Base-by-base conservation (phyloP, 108 stramenopile species). In the Nitzschia sp. region DNA sequence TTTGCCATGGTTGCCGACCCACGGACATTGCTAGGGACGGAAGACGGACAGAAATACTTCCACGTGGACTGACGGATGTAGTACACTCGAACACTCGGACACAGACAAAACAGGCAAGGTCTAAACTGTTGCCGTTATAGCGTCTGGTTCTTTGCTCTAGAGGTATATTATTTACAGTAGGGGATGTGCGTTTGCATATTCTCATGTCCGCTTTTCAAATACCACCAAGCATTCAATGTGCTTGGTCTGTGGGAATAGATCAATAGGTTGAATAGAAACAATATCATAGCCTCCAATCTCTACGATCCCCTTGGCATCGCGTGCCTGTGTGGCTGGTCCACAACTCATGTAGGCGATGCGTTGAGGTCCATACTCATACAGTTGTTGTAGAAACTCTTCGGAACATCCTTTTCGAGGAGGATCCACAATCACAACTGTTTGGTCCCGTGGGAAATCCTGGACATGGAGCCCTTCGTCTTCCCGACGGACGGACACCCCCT, bases 151-250 rank as follows among this genome's bases (percentile, higher is more conserved):
- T n/a, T n/a, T n/a, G n/a, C n/a, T n/a, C n/a, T n/a, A n/a, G n/a
- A n/a, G n/a, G n/a, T n/a, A n/a, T n/a, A n/a, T n/a, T n/a, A n/a
- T n/a, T n/a, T n/a, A n/a, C n/a, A n/a, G n/a, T n/a, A n/a, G n/a
- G n/a, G n/a, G n/a, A n/a, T n/a, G n/a, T n/a, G n/a, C n/a, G n/a
- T n/a, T n/a, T n/a, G n/a, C n/a, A n/a, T n/a, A n/a, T n/a, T n/a
- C n/a, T n/a, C n/a, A n/a, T n/a, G 14, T 48, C 22, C 43, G 15
- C 48, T 82, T 73, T 53, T 95, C 95, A 70, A 98, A 96, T 8
- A 93, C 82, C 67, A 95, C 88, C n/a, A 97, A 76, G 59, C 93
- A 95, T 67, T 99, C 98, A 72, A 99, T 96, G 59, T 99, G 98
- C 41, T 96, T 81, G 19, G 98, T 99, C 72, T 95, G 95, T 10